These are phyloP conservation scores for Gloeostereum incarnatum DNA, from an alignment of 768 basidiomycete genomes.

Conservation along the genomic window DNA sequence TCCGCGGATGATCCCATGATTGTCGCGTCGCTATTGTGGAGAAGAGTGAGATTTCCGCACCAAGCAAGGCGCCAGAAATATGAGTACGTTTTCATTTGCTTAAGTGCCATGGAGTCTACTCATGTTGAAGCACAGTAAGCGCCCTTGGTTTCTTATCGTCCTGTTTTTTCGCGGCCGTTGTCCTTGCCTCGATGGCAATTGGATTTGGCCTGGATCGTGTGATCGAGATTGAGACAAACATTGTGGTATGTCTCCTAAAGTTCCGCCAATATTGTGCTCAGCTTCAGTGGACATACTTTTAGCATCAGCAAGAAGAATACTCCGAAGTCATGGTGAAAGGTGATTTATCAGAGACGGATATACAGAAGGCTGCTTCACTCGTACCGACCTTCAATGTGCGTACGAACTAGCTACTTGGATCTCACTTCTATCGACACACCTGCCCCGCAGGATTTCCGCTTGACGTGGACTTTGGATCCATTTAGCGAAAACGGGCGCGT, in stretches of 20 bases:
- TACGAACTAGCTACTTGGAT: conserved; percentile 1
- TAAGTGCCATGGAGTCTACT: no score
- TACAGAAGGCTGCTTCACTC: conserved; percentile 19
- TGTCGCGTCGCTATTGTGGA: conserved; percentile 24
- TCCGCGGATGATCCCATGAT: conserved; percentile 20
- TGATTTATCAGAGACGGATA: conserved; percentile 22
- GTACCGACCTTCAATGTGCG: conserved; percentile 19
- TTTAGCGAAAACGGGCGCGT: conserved; percentile 23
- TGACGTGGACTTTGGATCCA: conserved; percentile 30
- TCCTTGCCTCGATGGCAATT: conserved; percentile 17
- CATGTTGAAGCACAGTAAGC: conserved; percentile 22
- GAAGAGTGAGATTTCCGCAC: conserved; percentile 20
- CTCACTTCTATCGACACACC: neutral
- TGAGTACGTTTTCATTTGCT: no score
- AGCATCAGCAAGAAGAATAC: conserved; percentile 21
- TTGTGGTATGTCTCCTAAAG: conserved; percentile 21
- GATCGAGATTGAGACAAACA: conserved; percentile 20
- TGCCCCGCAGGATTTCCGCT: conserved; percentile 16
- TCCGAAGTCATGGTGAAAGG: conserved; percentile 24
- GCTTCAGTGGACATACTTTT: no score
- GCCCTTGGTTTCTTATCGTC: conserved; percentile 28
- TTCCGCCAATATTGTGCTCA: no score
- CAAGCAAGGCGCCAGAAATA: no score
- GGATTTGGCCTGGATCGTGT: conserved; percentile 26
- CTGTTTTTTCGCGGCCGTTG: conserved; percentile 25